Base-by-base conservation (phyloP, 2,329 filamentous ascomycete species). In the Aspergillus alliaceus region DNA sequence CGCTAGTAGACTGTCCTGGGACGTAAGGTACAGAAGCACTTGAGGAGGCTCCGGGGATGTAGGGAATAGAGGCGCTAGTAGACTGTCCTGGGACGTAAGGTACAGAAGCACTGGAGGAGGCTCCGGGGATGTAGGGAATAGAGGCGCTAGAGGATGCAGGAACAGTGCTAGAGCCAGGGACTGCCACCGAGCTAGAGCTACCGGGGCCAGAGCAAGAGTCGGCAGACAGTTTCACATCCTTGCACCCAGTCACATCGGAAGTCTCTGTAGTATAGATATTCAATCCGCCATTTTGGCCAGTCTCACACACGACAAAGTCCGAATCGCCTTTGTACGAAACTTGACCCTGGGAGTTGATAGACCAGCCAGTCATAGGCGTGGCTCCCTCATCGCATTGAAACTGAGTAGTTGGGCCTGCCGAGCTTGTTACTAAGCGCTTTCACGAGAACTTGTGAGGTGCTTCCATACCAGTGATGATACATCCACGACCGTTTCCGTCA, bases 321-420 rank as follows among this genome's bases (percentile, higher is more conserved):
- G 76, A 70, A 64, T 75, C 79, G 46, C 80, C 81, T 31, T 83
- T 74, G 71, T 81, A 83, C 2, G 76, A 75, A 20, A 90, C 66
- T 6, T 70, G 65, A 32, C 86, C 85, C 58, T 82, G 72, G 25
- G 80, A 80, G 46, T 72, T 77, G 57, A 88, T 77, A 7, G 76
- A 74, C 72, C 88, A 89, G 29, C 85, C 86, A 31, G 77, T 66
- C 24, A 77, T 79, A 9, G 83, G 80, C 14, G 66, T 61, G 12
- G 81, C 81, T 47, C 82, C 81, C 20, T 66, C 61, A 62, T 89
- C 86, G 64, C 87, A 88, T 67, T 88, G 85, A 58, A 85, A 82
- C 48, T 86, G 82, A 27, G 78, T 80, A 1, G 84, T 85, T 0
- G 82, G 80, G 39, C 80, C 80, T 83, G 59, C 15, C 57, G 7